phyloP scores from a whole-genome alignment of 768 basidiomycete genomes.

The Leccinum longicurvipes region DNA sequence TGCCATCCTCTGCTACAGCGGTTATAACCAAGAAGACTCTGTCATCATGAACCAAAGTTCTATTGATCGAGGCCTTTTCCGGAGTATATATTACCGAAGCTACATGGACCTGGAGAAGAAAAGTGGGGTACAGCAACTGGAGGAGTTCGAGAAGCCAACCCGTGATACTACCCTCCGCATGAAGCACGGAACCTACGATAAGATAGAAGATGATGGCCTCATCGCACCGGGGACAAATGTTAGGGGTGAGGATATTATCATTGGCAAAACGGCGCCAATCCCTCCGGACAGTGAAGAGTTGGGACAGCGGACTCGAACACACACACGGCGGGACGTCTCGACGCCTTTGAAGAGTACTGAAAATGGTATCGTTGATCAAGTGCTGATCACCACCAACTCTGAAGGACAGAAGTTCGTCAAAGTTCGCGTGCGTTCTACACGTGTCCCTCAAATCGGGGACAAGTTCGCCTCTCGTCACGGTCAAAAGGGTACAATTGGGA shows the following conservation, averaged over 20 bases:
- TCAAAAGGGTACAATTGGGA: constrained; percentile 99
- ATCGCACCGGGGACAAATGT: constrained; percentile 96
- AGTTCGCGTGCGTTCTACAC: constrained; percentile 91
- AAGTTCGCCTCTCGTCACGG: constrained; percentile 99
- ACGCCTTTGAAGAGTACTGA: constrained; percentile 98
- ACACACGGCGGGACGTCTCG: constrained; percentile 93
- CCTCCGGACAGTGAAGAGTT: constrained; percentile 96
- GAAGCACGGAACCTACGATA: constrained; percentile 99
- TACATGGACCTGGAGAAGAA: constrained; percentile 99
- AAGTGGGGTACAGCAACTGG: constrained; percentile 84
- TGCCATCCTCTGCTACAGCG: constrained; percentile 97
- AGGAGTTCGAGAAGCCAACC: constrained; percentile 96
- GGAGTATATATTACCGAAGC: constrained; percentile 96
- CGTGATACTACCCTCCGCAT: constrained; percentile 90
- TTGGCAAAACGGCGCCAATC: constrained; percentile 97
- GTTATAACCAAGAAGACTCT: constrained; percentile 99
- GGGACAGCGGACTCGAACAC: constrained; percentile 90
- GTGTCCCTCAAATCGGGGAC: constrained; percentile 97
- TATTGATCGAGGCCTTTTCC: constrained; percentile 96
- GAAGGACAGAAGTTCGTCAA: constrained; percentile 99
- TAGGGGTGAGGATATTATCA: constrained; percentile 96
- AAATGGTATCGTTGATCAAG: constrained; percentile 96
- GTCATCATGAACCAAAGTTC: constrained; percentile 99
- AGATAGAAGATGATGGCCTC: constrained; percentile 93
- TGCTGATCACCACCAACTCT: constrained; percentile 91